Evolutionary conservation across 75 land plant species (phyloP).

Genomic region (Azolla pinnata): DNA sequence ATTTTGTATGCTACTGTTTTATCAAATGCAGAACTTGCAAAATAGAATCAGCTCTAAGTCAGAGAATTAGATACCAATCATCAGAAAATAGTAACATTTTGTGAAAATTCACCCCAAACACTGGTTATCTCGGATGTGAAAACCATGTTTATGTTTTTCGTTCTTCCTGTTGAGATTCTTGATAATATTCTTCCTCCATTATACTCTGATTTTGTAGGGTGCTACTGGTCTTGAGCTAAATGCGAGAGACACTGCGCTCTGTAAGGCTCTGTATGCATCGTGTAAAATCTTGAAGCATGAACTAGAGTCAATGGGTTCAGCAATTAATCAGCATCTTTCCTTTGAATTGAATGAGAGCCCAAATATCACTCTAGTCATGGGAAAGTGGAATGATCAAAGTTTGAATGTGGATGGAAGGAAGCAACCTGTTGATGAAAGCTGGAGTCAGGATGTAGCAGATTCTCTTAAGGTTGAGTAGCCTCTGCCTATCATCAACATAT

Average conservation of each 20-base stretch:
- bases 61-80: too few species aligned
- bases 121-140: too few species aligned
- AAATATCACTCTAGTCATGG: neutral
- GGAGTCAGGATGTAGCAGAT: conserved; percentile 1
- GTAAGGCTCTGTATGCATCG: conserved; percentile 42
- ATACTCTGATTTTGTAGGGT: conserved; percentile 7
- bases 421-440: neutral
- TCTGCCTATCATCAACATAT: too few species aligned
- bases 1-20: too few species aligned
- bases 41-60: too few species aligned
- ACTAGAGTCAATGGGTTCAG: conserved; percentile 35
- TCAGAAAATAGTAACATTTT: too few species aligned
- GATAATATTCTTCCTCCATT: too few species aligned
- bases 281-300: conserved; percentile 46
- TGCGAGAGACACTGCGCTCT: conserved; percentile 12
- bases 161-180: too few species aligned
- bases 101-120: too few species aligned
- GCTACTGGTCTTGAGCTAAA: neutral
- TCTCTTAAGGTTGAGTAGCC: conserved; percentile 7
- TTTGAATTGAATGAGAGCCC: conserved; percentile 22
- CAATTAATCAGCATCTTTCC: conserved; percentile 18
- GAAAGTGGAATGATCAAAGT: neutral
- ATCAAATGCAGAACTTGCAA: too few species aligned
- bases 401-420: neutral
- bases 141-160: too few species aligned